A percentile compares a stretch with the other conserved stretches of the same genome.
Evolutionary conservation across 83 land plant genomes (phyloP).

Genomic region (Picea engelmannii): DNA sequence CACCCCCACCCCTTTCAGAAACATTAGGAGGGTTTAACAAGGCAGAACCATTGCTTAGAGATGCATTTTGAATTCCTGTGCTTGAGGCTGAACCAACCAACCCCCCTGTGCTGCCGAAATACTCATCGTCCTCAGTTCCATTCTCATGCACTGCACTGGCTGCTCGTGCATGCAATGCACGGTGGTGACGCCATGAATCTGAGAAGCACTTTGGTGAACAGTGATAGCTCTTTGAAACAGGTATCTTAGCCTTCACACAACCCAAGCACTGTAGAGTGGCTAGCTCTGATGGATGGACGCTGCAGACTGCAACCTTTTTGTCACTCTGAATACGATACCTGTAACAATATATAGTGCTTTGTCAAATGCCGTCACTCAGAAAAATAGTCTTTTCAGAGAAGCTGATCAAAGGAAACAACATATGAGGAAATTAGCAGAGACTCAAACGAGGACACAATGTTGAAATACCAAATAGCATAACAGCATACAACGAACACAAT

Average conservation of each 20-base stretch:
- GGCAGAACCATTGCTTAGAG: conserved; percentile 68
- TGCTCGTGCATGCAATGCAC: conserved; percentile 85
- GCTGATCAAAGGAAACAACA: not conserved
- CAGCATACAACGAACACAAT: too few relatives aligned
- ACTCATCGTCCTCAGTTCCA: conserved; percentile 90
- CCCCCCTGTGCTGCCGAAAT: conserved; percentile 42
- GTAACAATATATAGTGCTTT: conserved; percentile 6
- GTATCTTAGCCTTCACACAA: conserved; percentile 90
- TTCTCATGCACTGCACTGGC: conserved; percentile 78
- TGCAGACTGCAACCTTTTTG: conserved; percentile 83
- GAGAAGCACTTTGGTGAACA: conserved; percentile 91
- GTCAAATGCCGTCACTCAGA: not conserved
- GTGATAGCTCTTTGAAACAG: conserved; percentile 89
- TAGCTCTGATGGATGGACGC: conserved; percentile 91
- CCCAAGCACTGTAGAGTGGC: conserved; percentile 94
- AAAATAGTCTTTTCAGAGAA: not conserved
- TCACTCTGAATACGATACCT: conserved; percentile 99
- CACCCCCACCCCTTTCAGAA: conserved; percentile 69
- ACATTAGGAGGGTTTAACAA: conserved; percentile 53
- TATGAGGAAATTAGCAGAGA: not conserved
- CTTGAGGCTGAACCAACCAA: conserved; percentile 40
- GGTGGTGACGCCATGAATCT: conserved; percentile 97
- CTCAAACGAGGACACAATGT: too few relatives aligned
- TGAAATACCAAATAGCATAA: too few relatives aligned
- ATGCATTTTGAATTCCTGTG: conserved; percentile 23